A percentile compares a stretch with the other conserved stretches of the same genome.
Conservation (phyloP, 2,329 filamentous ascomycete species). For the Penicillium griseofulvum region DNA sequence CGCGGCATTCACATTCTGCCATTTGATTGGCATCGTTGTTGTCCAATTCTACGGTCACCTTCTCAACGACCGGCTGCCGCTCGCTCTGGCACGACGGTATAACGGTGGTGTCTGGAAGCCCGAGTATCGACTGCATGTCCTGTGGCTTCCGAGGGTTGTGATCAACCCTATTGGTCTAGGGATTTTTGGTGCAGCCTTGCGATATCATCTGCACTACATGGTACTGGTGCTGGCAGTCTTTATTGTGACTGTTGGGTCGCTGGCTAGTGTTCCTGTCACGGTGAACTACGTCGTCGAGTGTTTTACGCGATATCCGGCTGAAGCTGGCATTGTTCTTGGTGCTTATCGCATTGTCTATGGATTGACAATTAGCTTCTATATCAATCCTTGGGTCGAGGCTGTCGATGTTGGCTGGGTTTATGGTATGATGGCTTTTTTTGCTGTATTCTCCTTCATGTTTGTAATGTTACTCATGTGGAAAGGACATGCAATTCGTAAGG, state of each 20-base stretch:
- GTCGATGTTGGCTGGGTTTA: constrained; percentile 43
- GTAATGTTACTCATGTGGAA: constrained; percentile 29
- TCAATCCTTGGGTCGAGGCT: constrained; percentile 37
- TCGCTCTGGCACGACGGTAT: constrained; percentile 31
- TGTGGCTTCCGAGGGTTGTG: constrained; percentile 29
- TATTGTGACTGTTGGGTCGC: constrained; percentile 39
- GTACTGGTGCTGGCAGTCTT: constrained; percentile 43
- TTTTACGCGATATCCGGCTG: constrained; percentile 39
- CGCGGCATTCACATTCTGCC: constrained; percentile 40
- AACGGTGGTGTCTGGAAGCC: constrained; percentile 35
- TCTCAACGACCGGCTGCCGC: constrained; percentile 41
- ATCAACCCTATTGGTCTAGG: constrained; percentile 33
- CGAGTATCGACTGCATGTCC: constrained; percentile 34
- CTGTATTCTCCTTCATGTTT: constrained; percentile 23
- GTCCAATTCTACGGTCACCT: constrained; percentile 39
- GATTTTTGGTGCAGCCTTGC: constrained; percentile 39
- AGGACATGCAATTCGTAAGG: constrained; percentile 19
- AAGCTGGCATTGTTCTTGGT: constrained; percentile 32
- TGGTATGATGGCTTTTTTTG: constrained; percentile 44
- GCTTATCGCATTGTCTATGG: constrained; percentile 38
- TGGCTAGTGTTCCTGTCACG: constrained; percentile 26
- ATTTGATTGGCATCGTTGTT: constrained; percentile 43
- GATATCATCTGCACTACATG: constrained; percentile 43
- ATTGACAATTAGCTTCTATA: constrained; percentile 42
- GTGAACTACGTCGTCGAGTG: constrained; percentile 30